Conservation (phyloP, 2,329 filamentous ascomycete genomes). For the Chrysosporium keratinophilum region DNA sequence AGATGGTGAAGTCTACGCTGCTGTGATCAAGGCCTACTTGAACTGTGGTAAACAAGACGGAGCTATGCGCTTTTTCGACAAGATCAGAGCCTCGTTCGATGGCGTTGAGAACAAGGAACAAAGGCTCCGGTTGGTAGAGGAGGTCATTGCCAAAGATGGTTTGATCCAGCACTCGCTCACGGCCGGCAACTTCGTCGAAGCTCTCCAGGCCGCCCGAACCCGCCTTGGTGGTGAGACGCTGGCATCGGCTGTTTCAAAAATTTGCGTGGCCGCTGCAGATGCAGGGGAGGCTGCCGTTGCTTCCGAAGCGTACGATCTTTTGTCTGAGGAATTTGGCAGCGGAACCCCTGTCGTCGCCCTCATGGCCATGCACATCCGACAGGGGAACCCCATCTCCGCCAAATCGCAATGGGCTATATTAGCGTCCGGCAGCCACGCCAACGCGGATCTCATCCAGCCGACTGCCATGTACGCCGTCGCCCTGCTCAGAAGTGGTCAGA, state of each 20-base stretch:
- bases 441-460: constrained; percentile 65
- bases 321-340: constrained; percentile 46
- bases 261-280: constrained; percentile 73
- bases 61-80: constrained; percentile 74
- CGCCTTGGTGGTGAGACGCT: constrained; percentile 49
- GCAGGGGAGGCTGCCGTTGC: constrained; percentile 60
- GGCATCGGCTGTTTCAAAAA: constrained; percentile 55
- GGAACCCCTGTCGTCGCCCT: constrained; percentile 62
- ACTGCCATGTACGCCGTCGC: constrained; percentile 84
- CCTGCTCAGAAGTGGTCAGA: constrained; percentile 72
- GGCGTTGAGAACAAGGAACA: constrained; percentile 44
- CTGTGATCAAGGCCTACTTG: constrained; percentile 84
- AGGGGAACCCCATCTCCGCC: constrained; percentile 66
- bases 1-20: constrained; percentile 77
- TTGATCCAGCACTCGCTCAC: constrained; percentile 70
- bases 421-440: constrained; percentile 47
- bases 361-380: constrained; percentile 74
- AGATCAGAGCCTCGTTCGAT: constrained; percentile 53
- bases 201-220: constrained; percentile 59
- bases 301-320: constrained; percentile 52
- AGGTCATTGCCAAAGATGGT: constrained; percentile 60
- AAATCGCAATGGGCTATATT: constrained; percentile 72
- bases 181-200: constrained; percentile 59
- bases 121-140: constrained; percentile 54
- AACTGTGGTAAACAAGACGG: constrained; percentile 68